Base-by-base conservation (phyloP, 2,329 filamentous ascomycete genomes). In the Fusarium multiceps region DNA sequence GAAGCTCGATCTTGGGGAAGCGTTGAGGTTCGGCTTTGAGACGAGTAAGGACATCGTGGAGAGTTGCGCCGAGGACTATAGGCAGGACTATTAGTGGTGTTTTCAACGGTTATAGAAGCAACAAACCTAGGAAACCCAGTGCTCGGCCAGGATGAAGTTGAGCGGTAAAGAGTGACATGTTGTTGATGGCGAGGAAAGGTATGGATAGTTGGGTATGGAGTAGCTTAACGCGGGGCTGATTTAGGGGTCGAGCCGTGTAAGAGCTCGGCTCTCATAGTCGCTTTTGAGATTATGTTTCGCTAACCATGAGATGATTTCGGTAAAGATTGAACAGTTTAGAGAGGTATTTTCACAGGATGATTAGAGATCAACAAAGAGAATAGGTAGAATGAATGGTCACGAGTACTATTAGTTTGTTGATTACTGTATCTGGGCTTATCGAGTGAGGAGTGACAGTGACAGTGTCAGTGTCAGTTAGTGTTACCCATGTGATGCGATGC, bases 21-120 rank as follows among this genome's bases (percentile, higher is more conserved):
- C 87, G 86, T 72, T 92, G 89, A 12, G 93, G 93, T 78, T 97
- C 93, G 55, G 93, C 91, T 79, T 98, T 98, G 76, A 98, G 86
- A 55, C 93, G 90, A 28, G 92, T 94, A 64, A 98, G 82, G 75
- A 97, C 87, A 77, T 97, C 93, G 81, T 98, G 94, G 37, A 99
- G 88, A 4, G 94, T 97, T 68, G 93, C 92, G 59, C 96, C 96
- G 61, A 99, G 89, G 51, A 91, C 94, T 97, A 77, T 20, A 48
- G n/a, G 32, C 27, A 41, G 13, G 16, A 46, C 40, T 49, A 23
- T 16, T 45, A 51, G 40, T 34, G n/a, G 20, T 18, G 25, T 7
- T 32, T 54, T 18, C 37, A 34, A 27, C 7, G 27, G 8, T 18
- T 16, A 14, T 8, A 14, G 25, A 25, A 16, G 9, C 14, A 80